These are phyloP conservation scores for Fusarium palustre DNA, from an alignment of 2,329 filamentous ascomycete species.

Conservation along the genomic window DNA sequence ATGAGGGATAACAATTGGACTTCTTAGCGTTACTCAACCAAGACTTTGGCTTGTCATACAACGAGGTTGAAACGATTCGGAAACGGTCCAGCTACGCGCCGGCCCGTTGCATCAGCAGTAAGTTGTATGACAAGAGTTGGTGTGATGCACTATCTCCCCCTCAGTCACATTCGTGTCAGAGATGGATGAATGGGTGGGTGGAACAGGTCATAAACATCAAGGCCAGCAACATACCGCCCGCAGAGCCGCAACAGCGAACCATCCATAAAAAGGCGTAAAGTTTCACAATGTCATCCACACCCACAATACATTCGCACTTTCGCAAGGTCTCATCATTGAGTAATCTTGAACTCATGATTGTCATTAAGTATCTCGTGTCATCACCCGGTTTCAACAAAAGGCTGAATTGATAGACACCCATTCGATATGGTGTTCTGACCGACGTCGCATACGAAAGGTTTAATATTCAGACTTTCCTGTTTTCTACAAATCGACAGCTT, in stretches of 20 bases:
- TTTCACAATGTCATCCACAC: background rate
- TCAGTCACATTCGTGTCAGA: background rate
- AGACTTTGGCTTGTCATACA: background rate
- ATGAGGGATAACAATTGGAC: background rate
- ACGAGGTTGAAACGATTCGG: background rate
- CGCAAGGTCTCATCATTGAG: background rate
- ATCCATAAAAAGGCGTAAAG: slow-evolving; percentile 1
- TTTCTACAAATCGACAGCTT: too few relatives aligned
- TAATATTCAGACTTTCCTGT: background rate
- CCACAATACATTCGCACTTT: background rate
- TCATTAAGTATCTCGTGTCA: slow-evolving; percentile 1
- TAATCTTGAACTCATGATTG: background rate
- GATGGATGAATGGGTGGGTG: background rate
- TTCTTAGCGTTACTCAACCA: background rate
- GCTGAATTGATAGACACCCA: background rate
- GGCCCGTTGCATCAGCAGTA: background rate
- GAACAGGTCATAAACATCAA: background rate
- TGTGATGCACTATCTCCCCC: background rate
- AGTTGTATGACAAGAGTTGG: background rate
- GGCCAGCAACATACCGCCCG: background rate
- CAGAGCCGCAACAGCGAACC: slow-evolving; percentile 24
- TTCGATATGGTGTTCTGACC: background rate
- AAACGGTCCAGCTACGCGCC: background rate
- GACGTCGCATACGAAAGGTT: background rate
- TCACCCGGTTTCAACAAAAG: slow-evolving; percentile 1